Evolutionary conservation across 176 grass and related monocot genomes (phyloP), one percentile per base, ranked within the genome.

Genomic region (Bolboschoenus planiculmis): DNA sequence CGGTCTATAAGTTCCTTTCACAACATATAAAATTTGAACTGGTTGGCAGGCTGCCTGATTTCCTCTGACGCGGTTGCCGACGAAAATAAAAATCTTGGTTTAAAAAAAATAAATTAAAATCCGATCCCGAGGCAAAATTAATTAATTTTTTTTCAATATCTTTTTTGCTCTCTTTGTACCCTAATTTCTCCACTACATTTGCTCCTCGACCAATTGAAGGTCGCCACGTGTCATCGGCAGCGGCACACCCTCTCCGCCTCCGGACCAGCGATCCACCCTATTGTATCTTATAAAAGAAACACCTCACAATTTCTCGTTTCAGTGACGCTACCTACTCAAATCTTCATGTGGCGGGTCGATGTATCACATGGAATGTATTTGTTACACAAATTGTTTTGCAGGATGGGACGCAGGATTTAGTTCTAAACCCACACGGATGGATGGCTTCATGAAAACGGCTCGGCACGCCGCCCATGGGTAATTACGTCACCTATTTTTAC

Each of bases 221-320:
- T 60, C 36, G 74, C 74, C 90, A 85, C 55, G 83, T 91, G 81
- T 67, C 14, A 72, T 35, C 40, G 6, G 27, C 78, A 60, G 44
- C 23, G 73, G 63, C 85, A 85, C 84, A 30, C 46, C 10, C 46
- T 63, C 46, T 24, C 86, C 74, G 83, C 54, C 46, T 47, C 66
- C 70, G 83, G 73, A 83, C 65, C 65, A 29, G 81, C 64, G 58
- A 85, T 61, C 54, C 31, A 10, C 66, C 15, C 56, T 58, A 53
- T 35, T 31, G 4, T 10, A 8, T 72, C 39, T 13, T n/a, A n/a
- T n/a, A 23, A 72, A 44, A 43, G 10, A 44, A 14, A 1, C 37
- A 44, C 23, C 35, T 4, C 0, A 13, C 24, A 6, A 26, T 14
- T 42, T 42, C 8, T 70, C 9, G 36, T 73, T 73, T 46, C 40